These are phyloP conservation scores for Apiotrichum porosum DNA, from an alignment of 1,284 basidiomycete genomes.

Conservation along the genomic window DNA sequence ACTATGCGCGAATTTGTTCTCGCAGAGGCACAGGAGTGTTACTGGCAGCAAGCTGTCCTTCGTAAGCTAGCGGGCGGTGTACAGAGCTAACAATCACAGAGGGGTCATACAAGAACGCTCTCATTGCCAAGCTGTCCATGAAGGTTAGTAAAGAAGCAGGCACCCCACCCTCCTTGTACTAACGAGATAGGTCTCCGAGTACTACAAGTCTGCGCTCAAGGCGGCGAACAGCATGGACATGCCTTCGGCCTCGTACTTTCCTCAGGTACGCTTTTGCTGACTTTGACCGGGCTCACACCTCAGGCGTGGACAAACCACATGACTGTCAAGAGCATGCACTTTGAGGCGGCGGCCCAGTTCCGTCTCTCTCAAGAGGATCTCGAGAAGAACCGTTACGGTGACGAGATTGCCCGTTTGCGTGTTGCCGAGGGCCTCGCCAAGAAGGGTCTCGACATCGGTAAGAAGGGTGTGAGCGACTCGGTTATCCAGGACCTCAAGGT, in stretches of 20 bases:
- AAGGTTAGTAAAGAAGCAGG: conserved; percentile 54
- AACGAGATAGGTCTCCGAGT: conserved; percentile 59
- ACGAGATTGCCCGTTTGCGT: conserved; percentile 69
- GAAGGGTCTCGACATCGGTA: conserved; percentile 66
- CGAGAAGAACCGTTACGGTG: conserved; percentile 77
- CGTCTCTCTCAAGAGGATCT: conserved; percentile 86
- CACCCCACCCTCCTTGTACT: not conserved
- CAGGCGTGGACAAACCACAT: conserved; percentile 80
- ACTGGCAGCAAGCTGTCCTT: conserved; percentile 86
- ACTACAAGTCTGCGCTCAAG: conserved; percentile 60
- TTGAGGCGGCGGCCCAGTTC: conserved; percentile 83
- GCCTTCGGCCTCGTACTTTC: conserved; percentile 44
- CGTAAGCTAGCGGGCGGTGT: conserved; percentile 52
- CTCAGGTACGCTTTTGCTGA: conserved; percentile 25
- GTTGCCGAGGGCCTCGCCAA: conserved; percentile 66
- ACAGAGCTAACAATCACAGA: conserved; percentile 40
- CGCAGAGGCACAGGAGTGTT: conserved; percentile 94
- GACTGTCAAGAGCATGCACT: conserved; percentile 78
- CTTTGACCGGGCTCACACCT: conserved; percentile 22
- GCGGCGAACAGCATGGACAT: conserved; percentile 56
- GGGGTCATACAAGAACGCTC: conserved; percentile 72
- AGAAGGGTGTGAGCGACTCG: conserved; percentile 59
- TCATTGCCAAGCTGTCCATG: conserved; percentile 79
- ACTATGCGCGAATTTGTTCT: conserved; percentile 74
- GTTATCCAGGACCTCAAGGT: conserved; percentile 77